Evolutionary conservation across 2,329 filamentous ascomycete genomes (phyloP), one percentile per base, ranked within the genome.

Genomic region (Fusarium pininemorale): DNA sequence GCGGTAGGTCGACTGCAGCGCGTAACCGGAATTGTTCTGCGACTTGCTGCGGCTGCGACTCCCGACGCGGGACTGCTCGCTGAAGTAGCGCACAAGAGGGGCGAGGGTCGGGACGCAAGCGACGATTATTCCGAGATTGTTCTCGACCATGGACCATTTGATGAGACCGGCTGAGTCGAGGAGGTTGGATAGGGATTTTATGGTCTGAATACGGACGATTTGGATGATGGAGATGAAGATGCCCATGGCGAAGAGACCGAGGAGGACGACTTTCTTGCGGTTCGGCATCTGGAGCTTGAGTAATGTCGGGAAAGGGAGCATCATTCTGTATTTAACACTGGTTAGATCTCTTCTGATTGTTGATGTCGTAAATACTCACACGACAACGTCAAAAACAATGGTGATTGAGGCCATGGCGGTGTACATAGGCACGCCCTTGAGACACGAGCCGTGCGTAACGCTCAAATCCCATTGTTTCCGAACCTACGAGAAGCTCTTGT

Each of bases 141-240:
- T 82, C 72, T 87, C 85, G n/a, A 87, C 74, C 18, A 81, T 79
- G 1, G 85, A 87, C 85, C 85, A 87, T 39, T 83, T 79, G 56
- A 87, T 82, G 28, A 84, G 76, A 3, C 77, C 67, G 10, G 83
- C 80, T 6, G 82, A 85, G 76, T 88, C 84, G 39, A 85, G 82
- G 66, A 85, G 85, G 74, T 84, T 84, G 38, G 77, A 71, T 7
- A 87, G 81, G 20, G 79, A 82, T 42, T 81, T 80, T 69, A 88
- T 84, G n/a, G 84, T 87, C 63, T 84, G 82, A 64, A 88, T 85
- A 20, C 86, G 86, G 67, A 88, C 82, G 63, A 87, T 83, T 72
- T 88, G 86, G 63, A 88, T 86, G 53, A 86, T 70, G 10, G 85
- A 87, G 48, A 88, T 83, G 79, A 88, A 88, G 58, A 85, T 78